A percentile compares a stretch with the other conserved stretches of the same genome.
These are phyloP conservation scores for Blastocystis sp. DNA, from an alignment of 352 stramenopile species.

Conservation along the genomic window DNA sequence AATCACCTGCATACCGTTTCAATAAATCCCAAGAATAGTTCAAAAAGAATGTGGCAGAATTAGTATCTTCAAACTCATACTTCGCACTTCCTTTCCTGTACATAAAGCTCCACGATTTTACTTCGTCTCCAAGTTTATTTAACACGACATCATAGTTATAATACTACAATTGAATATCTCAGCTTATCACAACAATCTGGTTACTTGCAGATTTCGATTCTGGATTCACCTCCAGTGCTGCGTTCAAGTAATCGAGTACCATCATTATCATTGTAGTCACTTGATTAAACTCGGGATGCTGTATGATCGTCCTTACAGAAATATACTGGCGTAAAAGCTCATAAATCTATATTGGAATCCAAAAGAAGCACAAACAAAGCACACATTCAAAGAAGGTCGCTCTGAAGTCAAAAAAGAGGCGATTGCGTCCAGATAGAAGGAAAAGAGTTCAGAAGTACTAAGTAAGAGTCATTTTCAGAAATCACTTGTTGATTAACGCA, in stretches of 20 bases:
- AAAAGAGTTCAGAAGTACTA: constrained; percentile 19
- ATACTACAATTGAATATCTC: not conserved
- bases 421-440: not conserved
- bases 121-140: not conserved
- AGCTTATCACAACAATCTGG: not conserved
- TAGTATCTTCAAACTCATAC: constrained; percentile 26
- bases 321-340: not conserved
- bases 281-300: constrained; percentile 20
- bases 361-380: not conserved
- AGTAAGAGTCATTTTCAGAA: not conserved
- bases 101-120: constrained; percentile 18
- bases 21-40: not conserved
- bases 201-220: not conserved
- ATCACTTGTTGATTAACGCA: not conserved
- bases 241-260: not conserved
- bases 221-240: not conserved
- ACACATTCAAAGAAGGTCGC: not conserved
- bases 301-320: not conserved
- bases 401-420: constrained; percentile 7
- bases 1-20: not conserved
- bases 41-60: constrained; percentile 12
- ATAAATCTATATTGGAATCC: not conserved
- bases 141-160: not conserved
- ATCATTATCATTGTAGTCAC: constrained; percentile 14
- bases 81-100: constrained; percentile 12